Percentiles rank a stretch among this genome's conserved stretches.
These are phyloP conservation scores for Lagerstroemia speciosa DNA, from an alignment of 345 rosid genomes.

Conservation along the genomic window DNA sequence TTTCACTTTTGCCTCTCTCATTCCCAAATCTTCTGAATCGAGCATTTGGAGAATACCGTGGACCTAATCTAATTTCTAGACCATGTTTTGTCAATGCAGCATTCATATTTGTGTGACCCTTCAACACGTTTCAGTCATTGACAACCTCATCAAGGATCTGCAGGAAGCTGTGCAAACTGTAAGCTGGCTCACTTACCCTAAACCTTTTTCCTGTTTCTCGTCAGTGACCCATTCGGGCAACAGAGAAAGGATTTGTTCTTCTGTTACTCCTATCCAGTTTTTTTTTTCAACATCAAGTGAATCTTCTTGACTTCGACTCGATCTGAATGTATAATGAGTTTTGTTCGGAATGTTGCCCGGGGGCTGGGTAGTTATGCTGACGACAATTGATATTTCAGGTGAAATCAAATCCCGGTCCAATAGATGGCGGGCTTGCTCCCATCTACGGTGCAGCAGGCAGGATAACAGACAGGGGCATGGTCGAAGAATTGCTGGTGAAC, in stretches of 20 bases:
- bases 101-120: constrained; percentile 82
- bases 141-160: constrained; percentile 61
- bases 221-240: background rate
- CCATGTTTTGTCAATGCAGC: constrained; percentile 34
- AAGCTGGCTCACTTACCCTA: constrained; percentile 23
- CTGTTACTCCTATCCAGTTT: background rate
- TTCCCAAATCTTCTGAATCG: background rate
- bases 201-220: background rate
- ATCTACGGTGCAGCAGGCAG: constrained; percentile 91
- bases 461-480: constrained; percentile 82
- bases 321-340: background rate
- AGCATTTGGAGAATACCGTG: background rate
- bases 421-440: constrained; percentile 78
- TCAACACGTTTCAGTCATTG: constrained; percentile 59
- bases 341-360: background rate
- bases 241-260: background rate
- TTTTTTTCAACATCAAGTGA: background rate
- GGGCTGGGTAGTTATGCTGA: no score
- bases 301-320: background rate
- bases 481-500: constrained; percentile 63
- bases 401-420: constrained; percentile 74
- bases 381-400: constrained; percentile 29
- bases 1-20: background rate
- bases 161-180: constrained; percentile 64
- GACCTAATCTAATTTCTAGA: constrained; percentile 2